These are phyloP conservation scores for Vigna radiata DNA, from an alignment of 306 rosid species.

Conservation along the genomic window DNA sequence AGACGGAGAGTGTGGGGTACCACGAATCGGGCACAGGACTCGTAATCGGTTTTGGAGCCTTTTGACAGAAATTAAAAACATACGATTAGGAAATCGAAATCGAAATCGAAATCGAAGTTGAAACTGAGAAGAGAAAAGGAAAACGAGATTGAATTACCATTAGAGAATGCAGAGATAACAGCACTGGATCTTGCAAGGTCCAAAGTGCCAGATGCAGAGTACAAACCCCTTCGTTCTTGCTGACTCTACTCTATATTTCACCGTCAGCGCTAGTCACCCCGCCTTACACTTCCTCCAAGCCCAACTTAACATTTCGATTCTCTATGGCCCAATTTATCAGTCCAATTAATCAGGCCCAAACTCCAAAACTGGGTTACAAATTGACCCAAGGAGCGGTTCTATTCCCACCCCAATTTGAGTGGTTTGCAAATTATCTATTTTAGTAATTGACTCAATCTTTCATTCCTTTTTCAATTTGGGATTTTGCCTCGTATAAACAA, in stretches of 20 bases:
- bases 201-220: neutral
- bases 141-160: conserved; percentile 44
- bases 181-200: conserved; percentile 39
- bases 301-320: neutral
- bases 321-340: conserved; percentile 9
- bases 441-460: too few relatives aligned
- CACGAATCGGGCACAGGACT: conserved; percentile 86
- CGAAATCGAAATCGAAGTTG: neutral
- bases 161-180: conserved; percentile 28
- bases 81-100: conserved; percentile 24
- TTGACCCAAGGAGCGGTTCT: too few relatives aligned
- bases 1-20: conserved; percentile 86
- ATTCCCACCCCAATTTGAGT: too few relatives aligned
- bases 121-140: neutral
- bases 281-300: neutral
- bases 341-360: conserved; percentile 3
- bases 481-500: too few relatives aligned
- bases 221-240: conserved; percentile 8
- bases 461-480: too few relatives aligned
- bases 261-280: neutral
- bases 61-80: neutral
- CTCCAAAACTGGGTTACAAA: neutral
- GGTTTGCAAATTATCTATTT: too few relatives aligned
- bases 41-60: conserved; percentile 87
- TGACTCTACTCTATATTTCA: conserved; percentile 19